Evolutionary conservation across 805 yeast genomes (phyloP).

Genomic region (Candida pseudofarinosa): DNA sequence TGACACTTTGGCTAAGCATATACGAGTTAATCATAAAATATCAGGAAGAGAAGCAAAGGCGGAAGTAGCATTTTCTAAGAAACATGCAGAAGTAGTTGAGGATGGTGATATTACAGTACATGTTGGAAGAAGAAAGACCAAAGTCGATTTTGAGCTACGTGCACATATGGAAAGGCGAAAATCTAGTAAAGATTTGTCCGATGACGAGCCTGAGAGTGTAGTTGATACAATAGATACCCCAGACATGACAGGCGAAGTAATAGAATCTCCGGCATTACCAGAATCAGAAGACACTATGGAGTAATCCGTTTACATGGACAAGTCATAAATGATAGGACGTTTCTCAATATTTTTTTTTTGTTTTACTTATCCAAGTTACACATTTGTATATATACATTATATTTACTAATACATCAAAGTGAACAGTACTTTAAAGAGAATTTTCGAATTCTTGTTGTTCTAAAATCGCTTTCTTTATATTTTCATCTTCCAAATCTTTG

Average conservation of each 20-base stretch:
- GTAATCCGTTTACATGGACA: too few species aligned
- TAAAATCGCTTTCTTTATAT: slow-evolving; percentile 54
- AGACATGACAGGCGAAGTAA: slow-evolving; percentile 1
- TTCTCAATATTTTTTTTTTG: background rate
- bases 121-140: slow-evolving; percentile 43
- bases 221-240: slow-evolving; percentile 1
- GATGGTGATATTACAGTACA: slow-evolving; percentile 46
- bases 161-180: slow-evolving; percentile 41
- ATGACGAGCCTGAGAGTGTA: slow-evolving; percentile 5
- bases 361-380: background rate
- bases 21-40: slow-evolving; percentile 46
- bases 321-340: too few species aligned
- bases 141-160: slow-evolving; percentile 42
- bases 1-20: slow-evolving; percentile 92
- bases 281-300: slow-evolving; percentile 4
- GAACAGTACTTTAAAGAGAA: slow-evolving; percentile 4
- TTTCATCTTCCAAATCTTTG: slow-evolving; percentile 51
- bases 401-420: background rate
- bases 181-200: slow-evolving; percentile 11
- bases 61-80: slow-evolving; percentile 43
- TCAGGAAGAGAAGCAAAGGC: slow-evolving; percentile 46
- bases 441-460: slow-evolving; percentile 55
- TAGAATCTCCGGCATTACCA: slow-evolving; percentile 8
- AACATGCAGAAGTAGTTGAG: slow-evolving; percentile 45
- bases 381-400: slow-evolving; percentile 1